Base-by-base conservation (phyloP, 306 rosid species). In the Glycine tomentella region DNA sequence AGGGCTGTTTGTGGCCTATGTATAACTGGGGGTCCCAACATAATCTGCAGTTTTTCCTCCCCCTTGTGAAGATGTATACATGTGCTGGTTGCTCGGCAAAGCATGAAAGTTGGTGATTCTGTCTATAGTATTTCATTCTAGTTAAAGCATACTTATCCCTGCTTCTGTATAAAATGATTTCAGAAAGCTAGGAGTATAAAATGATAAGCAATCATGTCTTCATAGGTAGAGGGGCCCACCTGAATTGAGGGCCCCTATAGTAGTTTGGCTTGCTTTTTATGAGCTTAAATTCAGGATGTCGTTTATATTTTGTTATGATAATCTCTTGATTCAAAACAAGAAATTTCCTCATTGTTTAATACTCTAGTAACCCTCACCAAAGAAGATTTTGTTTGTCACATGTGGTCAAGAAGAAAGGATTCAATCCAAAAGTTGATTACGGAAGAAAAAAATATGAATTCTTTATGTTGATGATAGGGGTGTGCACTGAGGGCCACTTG, bases 131-230 rank as follows among this genome's bases (percentile, higher is more conserved):
- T 69, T 78, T 84, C 87, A 64, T 87, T 82, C 82, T 84, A 87
- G 89, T 76, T 9, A 50, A 53, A 72, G 75, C 48, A 51, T 62
- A 72, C 75, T 63, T 55, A 82, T 52, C 80, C 65, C 73, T 80
- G 81, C 86, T 51, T 81, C 75, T 91, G 91, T 92, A 92, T 62
- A 92, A n/a, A n/a, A n/a, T n/a, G 81, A 88, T 82, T 77, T 79
- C 80, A 53, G 78, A 79, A 72, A 83, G 72, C 77, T 69, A 85
- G 84, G 86, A 69, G 78, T 78, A 69, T 72, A 72, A 77, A 84
- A 78, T 76, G 72, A 72, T 78, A 71, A n/a, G 44, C 75, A 72
- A 74, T 82, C 61, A 49, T 82, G 87, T 84, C 83, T 56, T 77
- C 79, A 62, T 85, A 83, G 77, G 40, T 83, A 77, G 80, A 63